Percentiles rank a stretch among this genome's conserved stretches.
Conservation (phyloP, 345 rosid genomes). For the Anastatica hierochuntica region DNA sequence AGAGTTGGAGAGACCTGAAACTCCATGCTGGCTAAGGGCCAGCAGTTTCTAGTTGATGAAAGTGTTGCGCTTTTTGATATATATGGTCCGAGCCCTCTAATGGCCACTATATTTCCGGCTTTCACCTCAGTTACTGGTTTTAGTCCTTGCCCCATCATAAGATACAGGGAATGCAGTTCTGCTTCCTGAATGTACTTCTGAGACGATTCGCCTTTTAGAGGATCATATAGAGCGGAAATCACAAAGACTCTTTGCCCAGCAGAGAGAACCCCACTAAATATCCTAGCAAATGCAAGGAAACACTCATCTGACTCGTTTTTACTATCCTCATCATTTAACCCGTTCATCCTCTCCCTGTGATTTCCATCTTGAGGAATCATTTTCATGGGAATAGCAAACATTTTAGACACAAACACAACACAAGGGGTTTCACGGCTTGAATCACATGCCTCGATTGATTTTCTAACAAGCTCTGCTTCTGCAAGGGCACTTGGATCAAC, state of each 20-base stretch:
- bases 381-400: conserved; percentile 82
- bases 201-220: conserved; percentile 51
- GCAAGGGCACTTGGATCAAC: conserved; percentile 40
- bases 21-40: conserved; percentile 94
- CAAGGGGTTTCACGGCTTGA: conserved; percentile 53
- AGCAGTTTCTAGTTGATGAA: conserved; percentile 75
- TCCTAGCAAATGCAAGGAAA: conserved; percentile 92
- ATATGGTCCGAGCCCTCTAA: conserved; percentile 87
- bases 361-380: conserved; percentile 66
- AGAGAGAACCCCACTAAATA: conserved; percentile 74
- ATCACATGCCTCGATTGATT: conserved; percentile 69
- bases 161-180: conserved; percentile 70
- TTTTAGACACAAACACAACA: conserved; percentile 83
- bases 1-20: conserved; percentile 90
- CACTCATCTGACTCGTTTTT: conserved; percentile 64
- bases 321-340: conserved; percentile 40
- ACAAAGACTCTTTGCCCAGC: conserved; percentile 63
- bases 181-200: conserved; percentile 86
- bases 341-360: conserved; percentile 54
- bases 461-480: conserved; percentile 67
- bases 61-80: conserved; percentile 88
- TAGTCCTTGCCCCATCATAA: conserved; percentile 97
- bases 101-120: conserved; percentile 87
- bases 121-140: conserved; percentile 62
- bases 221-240: conserved; percentile 77